These are phyloP conservation scores for Macrophomina pseudophaseolina DNA, from an alignment of 2,329 filamentous ascomycete genomes.

Conservation along the genomic window DNA sequence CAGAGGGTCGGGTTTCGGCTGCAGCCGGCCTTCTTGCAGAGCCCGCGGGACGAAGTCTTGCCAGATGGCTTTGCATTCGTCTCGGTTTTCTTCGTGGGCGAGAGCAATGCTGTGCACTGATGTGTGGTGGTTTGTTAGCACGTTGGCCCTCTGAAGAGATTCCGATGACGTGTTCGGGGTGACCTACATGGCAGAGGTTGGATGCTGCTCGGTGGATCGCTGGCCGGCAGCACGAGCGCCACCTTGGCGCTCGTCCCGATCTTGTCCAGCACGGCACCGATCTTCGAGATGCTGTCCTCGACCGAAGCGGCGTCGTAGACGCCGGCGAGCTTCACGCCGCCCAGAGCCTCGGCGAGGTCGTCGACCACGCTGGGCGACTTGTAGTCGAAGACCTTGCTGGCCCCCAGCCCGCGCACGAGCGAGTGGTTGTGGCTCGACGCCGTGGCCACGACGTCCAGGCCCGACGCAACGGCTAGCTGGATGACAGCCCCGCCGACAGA, in stretches of 20 bases:
- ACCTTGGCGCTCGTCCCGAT: neutral
- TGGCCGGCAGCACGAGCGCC: neutral
- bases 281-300: neutral
- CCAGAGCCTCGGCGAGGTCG: slow-evolving; percentile 43
- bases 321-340: slow-evolving; percentile 40
- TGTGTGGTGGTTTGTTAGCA: no score
- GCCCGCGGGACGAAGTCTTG: slow-evolving; percentile 39
- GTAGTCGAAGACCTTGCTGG: slow-evolving; percentile 41
- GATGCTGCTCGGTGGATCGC: neutral
- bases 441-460: slow-evolving; percentile 40
- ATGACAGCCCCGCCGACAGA: slow-evolving; percentile 42
- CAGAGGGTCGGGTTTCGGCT: slow-evolving; percentile 38
- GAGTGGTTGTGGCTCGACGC: slow-evolving; percentile 40
- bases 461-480: slow-evolving; percentile 44
- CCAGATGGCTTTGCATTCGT: slow-evolving; percentile 24
- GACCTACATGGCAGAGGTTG: neutral
- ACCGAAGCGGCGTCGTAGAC: slow-evolving; percentile 43
- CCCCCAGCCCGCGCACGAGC: slow-evolving; percentile 37
- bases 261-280: neutral
- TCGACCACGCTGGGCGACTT: slow-evolving; percentile 38
- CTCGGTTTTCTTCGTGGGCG: no score
- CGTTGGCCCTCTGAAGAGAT: neutral
- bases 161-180: no score
- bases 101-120: no score
- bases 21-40: slow-evolving; percentile 37